Evolutionary conservation across 768 basidiomycete genomes (phyloP).

Genomic region (Rhizopogon rudus): DNA sequence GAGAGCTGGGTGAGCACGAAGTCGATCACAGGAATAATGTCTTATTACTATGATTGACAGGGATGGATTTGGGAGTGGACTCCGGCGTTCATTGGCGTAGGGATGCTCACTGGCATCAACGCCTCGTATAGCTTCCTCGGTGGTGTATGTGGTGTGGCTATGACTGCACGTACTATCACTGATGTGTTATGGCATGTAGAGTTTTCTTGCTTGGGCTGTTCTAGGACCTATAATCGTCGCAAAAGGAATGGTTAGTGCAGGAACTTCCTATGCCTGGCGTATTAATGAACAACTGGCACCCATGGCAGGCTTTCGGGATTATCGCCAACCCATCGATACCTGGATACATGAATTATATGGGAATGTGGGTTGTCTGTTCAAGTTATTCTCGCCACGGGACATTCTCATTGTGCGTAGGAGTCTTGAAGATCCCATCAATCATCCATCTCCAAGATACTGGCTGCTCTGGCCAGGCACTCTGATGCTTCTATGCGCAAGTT

Average conservation of each 20-base stretch:
- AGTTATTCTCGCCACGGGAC: background rate
- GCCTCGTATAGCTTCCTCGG: constrained; percentile 47
- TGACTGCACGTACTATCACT: background rate
- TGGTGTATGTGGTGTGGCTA: constrained; percentile 26
- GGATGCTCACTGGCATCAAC: constrained; percentile 50
- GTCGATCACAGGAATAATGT: background rate
- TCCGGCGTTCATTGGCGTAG: constrained; percentile 53
- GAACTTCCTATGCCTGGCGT: background rate
- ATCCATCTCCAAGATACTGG: constrained; percentile 55
- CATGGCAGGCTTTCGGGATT: constrained; percentile 2
- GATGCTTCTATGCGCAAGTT: constrained; percentile 49
- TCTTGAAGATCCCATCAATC: constrained; percentile 35
- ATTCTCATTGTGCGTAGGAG: constrained; percentile 14
- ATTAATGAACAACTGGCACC: background rate
- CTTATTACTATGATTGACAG: background rate
- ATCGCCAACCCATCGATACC: background rate
- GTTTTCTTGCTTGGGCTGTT: constrained; percentile 60
- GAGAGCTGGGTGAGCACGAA: constrained; percentile 46
- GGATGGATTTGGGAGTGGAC: constrained; percentile 23
- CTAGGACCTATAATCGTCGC: constrained; percentile 50
- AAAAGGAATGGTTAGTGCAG: constrained; percentile 31
- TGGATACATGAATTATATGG: constrained; percentile 8
- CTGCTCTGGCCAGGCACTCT: constrained; percentile 19
- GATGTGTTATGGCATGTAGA: constrained; percentile 16
- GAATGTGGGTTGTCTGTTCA: background rate